Conservation (phyloP, 106 monocot genomes). For the Dendrobium huoshanense region DNA sequence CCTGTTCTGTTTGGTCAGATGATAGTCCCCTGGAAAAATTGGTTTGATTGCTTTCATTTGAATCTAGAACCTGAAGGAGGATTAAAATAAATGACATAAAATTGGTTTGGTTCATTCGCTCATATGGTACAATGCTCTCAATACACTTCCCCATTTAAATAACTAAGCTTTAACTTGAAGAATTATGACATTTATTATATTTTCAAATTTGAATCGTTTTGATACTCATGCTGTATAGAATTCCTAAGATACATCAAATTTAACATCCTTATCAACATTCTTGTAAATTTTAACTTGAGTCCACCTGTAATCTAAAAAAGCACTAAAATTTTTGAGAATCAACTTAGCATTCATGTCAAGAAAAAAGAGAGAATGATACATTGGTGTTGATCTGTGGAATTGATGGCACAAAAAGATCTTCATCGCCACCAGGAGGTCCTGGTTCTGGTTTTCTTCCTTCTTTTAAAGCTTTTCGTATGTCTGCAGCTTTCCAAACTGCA, state of each 20-base stretch:
- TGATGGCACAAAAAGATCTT: conserved; percentile 32
- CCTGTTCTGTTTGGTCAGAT: conserved; percentile 3
- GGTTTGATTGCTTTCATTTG: conserved; percentile 6
- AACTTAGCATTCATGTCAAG: neutral
- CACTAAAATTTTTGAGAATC: neutral
- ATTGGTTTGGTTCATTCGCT: too few species aligned
- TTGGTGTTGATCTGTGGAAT: conserved; percentile 19
- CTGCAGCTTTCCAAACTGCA: conserved; percentile 76
- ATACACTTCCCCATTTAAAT: too few species aligned
- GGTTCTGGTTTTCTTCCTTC: conserved; percentile 67
- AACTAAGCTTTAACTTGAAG: too few species aligned
- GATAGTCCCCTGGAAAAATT: neutral
- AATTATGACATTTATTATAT: too few species aligned
- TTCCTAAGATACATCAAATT: too few species aligned
- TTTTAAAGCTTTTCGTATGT: conserved; percentile 71
- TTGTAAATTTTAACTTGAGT: neutral
- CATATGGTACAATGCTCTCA: too few species aligned
- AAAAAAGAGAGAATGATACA: conserved; percentile 22
- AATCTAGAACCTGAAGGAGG: conserved; percentile 3
- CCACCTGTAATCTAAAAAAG: neutral
- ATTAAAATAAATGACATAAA: neutral
- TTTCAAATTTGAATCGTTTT: too few species aligned
- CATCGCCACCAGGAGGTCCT: conserved; percentile 63
- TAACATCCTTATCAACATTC: too few species aligned
- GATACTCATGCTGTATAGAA: too few species aligned